phyloP scores from a whole-genome alignment of 1,139 yeast genomes.

The Zhuliangozyma blackwelliae region DNA sequence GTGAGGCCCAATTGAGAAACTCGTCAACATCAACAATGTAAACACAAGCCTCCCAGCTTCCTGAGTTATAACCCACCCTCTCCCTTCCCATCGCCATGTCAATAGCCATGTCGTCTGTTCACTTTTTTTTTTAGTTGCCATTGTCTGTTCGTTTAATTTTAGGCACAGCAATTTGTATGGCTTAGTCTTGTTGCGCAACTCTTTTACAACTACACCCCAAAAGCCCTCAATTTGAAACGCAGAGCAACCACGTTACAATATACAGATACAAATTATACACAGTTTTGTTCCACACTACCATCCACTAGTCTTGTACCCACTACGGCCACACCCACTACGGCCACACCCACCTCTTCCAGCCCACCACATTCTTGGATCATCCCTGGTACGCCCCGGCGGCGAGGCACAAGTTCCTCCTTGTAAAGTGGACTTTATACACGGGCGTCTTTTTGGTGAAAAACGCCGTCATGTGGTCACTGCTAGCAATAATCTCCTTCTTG shows the following conservation, averaged over 20 bases:
- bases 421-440: constrained; percentile 87
- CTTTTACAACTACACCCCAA: too few relatives aligned
- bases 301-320: neutral
- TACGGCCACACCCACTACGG: neutral
- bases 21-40: too few relatives aligned
- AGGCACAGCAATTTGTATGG: too few relatives aligned
- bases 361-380: constrained; percentile 1
- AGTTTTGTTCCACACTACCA: neutral
- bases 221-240: too few relatives aligned
- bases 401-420: constrained; percentile 82
- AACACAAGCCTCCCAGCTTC: too few relatives aligned
- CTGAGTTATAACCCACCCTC: too few relatives aligned
- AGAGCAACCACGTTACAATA: neutral
- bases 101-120: too few relatives aligned
- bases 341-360: neutral
- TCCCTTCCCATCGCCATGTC: too few relatives aligned
- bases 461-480: constrained; percentile 88
- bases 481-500: constrained; percentile 70
- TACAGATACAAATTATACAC: neutral
- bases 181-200: too few relatives aligned
- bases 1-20: too few relatives aligned
- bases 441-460: constrained; percentile 93
- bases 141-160: too few relatives aligned
- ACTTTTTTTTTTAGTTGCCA: too few relatives aligned
- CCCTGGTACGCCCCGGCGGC: constrained; percentile 80